These are phyloP conservation scores for Aspergillus hortae DNA, from an alignment of 2,329 filamentous ascomycete species.

Conservation along the genomic window DNA sequence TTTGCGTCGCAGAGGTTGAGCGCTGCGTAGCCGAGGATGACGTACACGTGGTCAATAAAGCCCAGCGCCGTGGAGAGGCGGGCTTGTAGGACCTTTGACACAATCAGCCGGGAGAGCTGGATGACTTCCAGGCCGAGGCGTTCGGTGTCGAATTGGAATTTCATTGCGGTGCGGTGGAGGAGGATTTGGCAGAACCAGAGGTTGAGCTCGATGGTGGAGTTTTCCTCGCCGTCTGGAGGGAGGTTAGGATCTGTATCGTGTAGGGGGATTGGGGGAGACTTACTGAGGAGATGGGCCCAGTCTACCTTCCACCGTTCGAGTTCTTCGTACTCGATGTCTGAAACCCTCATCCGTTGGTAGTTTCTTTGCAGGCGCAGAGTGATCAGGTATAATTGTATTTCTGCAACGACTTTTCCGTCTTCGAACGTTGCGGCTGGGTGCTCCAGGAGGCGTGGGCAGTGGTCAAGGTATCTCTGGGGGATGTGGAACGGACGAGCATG, in stretches of 20 bases:
- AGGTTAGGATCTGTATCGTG: background rate
- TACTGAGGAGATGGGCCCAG: conserved; percentile 32
- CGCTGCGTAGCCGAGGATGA: conserved; percentile 32
- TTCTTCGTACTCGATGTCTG: conserved; percentile 29
- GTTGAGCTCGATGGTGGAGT: conserved; percentile 31
- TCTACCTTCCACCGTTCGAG: conserved; percentile 33
- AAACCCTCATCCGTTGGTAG: conserved; percentile 23
- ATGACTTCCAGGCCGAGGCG: conserved; percentile 25
- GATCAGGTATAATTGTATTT: conserved; percentile 32
- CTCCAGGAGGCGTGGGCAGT: conserved; percentile 29
- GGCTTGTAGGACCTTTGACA: conserved; percentile 27
- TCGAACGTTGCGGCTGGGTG: conserved; percentile 27
- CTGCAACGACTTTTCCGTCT: conserved; percentile 29
- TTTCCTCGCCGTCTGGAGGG: conserved; percentile 21
- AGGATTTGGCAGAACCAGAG: conserved; percentile 36
- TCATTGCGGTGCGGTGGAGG: conserved; percentile 28
- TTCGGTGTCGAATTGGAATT: conserved; percentile 24
- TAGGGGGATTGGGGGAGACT: background rate
- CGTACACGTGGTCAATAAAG: conserved; percentile 30
- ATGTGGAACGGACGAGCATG: conserved; percentile 30
- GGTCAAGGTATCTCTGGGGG: conserved; percentile 26
- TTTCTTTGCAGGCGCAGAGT: conserved; percentile 23
- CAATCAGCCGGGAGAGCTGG: conserved; percentile 27
- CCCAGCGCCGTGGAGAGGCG: conserved; percentile 24
- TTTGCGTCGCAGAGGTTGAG: conserved; percentile 35